phyloP scores from a whole-genome alignment of 116 monocot genomes.

The Zostera marina region DNA sequence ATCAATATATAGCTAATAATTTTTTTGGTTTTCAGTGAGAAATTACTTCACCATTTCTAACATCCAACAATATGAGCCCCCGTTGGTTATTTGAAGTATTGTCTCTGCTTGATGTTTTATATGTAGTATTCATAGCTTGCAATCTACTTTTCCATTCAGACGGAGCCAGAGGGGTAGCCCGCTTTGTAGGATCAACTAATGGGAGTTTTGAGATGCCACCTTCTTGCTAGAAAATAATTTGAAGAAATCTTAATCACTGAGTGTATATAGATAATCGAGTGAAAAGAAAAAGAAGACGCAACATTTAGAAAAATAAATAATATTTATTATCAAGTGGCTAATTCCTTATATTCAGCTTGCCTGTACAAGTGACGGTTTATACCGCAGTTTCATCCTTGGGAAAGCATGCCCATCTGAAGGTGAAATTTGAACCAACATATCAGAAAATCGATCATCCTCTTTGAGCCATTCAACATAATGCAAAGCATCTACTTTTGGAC shows the following conservation, averaged over 20 bases:
- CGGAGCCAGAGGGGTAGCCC: constrained; percentile 66
- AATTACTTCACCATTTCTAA: constrained; percentile 64
- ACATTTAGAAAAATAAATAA: too few relatives aligned
- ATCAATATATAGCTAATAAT: too few relatives aligned
- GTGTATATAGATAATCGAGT: too few relatives aligned
- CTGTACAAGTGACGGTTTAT: constrained; percentile 99
- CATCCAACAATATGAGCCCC: constrained; percentile 60
- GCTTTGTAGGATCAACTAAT: constrained; percentile 55
- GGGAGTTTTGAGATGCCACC: constrained; percentile 83
- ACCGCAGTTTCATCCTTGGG: constrained; percentile 85
- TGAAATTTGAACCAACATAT: constrained; percentile 75
- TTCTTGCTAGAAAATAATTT: constrained; percentile 47
- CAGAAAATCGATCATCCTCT: constrained; percentile 68
- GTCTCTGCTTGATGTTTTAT: constrained; percentile 6
- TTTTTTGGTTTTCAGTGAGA: background rate
- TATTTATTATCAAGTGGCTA: background rate
- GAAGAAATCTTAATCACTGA: background rate
- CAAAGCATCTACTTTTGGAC: constrained; percentile 67
- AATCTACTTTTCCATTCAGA: constrained; percentile 74
- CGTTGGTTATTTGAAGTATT: constrained; percentile 8
- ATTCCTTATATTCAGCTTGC: constrained; percentile 27
- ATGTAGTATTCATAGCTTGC: constrained; percentile 15
- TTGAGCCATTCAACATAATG: constrained; percentile 77
- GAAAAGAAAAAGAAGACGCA: too few relatives aligned
- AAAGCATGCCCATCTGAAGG: constrained; percentile 82